These are phyloP conservation scores for Trichoderma atroviride DNA, from an alignment of 2,329 filamentous ascomycete genomes.

Conservation along the genomic window DNA sequence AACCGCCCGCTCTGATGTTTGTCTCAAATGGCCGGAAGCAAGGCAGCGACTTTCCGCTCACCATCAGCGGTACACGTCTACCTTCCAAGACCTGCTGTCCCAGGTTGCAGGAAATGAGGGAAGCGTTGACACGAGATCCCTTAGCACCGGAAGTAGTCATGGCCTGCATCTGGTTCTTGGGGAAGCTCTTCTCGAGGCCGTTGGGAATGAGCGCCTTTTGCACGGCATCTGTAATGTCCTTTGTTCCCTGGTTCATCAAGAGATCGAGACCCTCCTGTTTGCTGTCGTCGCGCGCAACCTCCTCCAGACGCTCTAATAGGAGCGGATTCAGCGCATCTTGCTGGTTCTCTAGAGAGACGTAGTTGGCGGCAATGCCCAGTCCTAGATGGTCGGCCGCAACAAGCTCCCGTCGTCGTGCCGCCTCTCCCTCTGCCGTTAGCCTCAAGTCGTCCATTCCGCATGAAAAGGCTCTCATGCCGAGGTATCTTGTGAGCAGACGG, in stretches of 20 bases:
- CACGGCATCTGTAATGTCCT: conserved; percentile 73
- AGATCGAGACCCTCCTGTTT: conserved; percentile 92
- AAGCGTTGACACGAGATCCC: conserved; percentile 89
- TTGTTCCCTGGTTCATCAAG: conserved; percentile 74
- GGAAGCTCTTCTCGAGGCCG: conserved; percentile 88
- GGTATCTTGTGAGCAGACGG: conserved; percentile 81
- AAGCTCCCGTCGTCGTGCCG: conserved; percentile 68
- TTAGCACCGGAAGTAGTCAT: conserved; percentile 98
- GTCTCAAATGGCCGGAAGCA: conserved; percentile 94
- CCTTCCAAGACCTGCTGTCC: conserved; percentile 97
- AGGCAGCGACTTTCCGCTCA: conserved; percentile 93
- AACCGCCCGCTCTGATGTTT: conserved; percentile 84
- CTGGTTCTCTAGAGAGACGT: conserved; percentile 77
- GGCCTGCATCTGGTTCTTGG: conserved; percentile 96
- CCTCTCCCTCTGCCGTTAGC: conserved; percentile 79
- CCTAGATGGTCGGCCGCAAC: conserved; percentile 69
- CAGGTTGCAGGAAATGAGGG: conserved; percentile 95
- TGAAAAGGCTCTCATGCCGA: conserved; percentile 93
- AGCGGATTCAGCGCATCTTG: conserved; percentile 68
- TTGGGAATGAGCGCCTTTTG: conserved; percentile 78
- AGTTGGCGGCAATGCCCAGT: conserved; percentile 78
- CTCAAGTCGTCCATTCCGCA: conserved; percentile 96
- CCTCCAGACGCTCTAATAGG: conserved; percentile 77
- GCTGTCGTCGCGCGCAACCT: conserved; percentile 84
- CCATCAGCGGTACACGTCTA: conserved; percentile 92